Percentiles rank a stretch among this genome's conserved stretches.
Evolutionary conservation across 2,329 filamentous ascomycete genomes (phyloP).

Genomic region (Penicillium sumatraense): DNA sequence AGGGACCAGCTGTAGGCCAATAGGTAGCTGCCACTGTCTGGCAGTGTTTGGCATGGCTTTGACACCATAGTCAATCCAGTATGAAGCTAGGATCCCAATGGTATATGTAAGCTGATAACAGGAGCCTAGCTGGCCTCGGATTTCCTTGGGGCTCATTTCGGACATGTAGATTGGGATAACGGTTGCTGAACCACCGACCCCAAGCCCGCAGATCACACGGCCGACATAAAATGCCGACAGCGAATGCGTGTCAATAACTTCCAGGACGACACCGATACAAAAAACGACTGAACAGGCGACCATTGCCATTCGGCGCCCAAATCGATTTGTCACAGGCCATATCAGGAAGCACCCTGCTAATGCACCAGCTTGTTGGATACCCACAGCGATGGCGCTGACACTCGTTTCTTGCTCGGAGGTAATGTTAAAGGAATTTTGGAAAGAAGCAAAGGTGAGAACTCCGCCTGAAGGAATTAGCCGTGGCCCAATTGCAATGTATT

Average conservation of each 20-base stretch:
- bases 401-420: constrained; percentile 45
- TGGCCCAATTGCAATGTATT: neutral
- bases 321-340: constrained; percentile 53
- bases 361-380: constrained; percentile 58
- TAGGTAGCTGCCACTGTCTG: constrained; percentile 61
- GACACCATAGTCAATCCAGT: constrained; percentile 58
- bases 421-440: constrained; percentile 49
- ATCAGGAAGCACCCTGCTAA: constrained; percentile 57
- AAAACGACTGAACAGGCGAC: constrained; percentile 53
- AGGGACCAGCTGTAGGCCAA: constrained; percentile 57
- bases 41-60: constrained; percentile 33
- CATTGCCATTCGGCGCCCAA: constrained; percentile 52
- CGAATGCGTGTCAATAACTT: constrained; percentile 53
- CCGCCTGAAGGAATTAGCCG: constrained; percentile 38
- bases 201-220: constrained; percentile 54
- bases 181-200: constrained; percentile 53
- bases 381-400: constrained; percentile 55
- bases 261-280: constrained; percentile 51
- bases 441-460: constrained; percentile 53
- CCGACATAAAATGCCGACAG: constrained; percentile 52
- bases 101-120: constrained; percentile 60
- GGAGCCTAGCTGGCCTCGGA: constrained; percentile 54
- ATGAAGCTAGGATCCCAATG: constrained; percentile 56
- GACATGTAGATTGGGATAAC: constrained; percentile 51
- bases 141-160: constrained; percentile 52